Evolutionary conservation across 495 filamentous ascomycete genomes (phyloP).

Genomic region (Xylaria curta): DNA sequence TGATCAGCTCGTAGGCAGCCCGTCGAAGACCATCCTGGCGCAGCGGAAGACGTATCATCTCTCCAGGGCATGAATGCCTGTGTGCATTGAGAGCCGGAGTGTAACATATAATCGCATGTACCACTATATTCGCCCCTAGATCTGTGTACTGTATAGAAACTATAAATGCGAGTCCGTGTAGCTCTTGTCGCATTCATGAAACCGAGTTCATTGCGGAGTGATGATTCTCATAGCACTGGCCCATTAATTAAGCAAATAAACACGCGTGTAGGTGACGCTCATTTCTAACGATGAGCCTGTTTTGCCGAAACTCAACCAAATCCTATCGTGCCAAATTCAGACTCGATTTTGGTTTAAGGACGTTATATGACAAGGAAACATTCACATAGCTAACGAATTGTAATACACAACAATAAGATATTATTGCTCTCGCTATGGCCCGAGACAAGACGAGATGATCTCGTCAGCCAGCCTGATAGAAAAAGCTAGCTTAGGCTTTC

Average conservation of each 20-base stretch:
- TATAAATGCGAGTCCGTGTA: neutral
- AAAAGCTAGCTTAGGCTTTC: neutral
- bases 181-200: neutral
- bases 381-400: neutral
- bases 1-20: slow-evolving; percentile 80
- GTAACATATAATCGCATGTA: slow-evolving; percentile 1
- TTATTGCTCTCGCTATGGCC: slow-evolving; percentile 9
- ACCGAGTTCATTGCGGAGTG: neutral
- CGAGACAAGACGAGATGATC: slow-evolving; percentile 7
- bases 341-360: neutral
- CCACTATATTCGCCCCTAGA: neutral
- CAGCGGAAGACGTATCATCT: slow-evolving; percentile 77
- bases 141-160: neutral
- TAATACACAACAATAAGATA: neutral
- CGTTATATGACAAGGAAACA: neutral
- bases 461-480: neutral
- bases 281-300: too few relatives aligned
- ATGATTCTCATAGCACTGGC: too few relatives aligned
- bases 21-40: slow-evolving; percentile 65
- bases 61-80: neutral
- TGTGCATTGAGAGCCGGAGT: neutral
- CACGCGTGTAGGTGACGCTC: too few relatives aligned
- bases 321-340: neutral
- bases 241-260: too few relatives aligned
- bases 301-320: neutral